These are phyloP conservation scores for Alternaria metachromatica DNA, from an alignment of 2,329 filamentous ascomycete genomes.

Conservation along the genomic window DNA sequence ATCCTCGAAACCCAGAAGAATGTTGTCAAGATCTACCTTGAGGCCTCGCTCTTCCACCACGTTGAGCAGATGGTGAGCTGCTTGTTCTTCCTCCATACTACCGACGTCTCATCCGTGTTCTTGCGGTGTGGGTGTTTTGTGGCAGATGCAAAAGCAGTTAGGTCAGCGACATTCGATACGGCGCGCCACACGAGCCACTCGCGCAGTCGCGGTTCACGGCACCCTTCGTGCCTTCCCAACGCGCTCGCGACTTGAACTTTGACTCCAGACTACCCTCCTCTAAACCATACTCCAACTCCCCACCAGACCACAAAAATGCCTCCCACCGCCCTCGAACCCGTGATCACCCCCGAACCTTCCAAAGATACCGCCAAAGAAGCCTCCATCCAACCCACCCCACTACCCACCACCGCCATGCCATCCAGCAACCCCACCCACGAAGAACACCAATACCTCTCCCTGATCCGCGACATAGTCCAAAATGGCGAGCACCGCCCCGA, in stretches of 20 bases:
- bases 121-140: conserved; percentile 28
- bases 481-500: conserved; percentile 89
- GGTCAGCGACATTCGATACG: conserved; percentile 19
- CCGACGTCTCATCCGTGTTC: not conserved
- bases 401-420: conserved; percentile 9
- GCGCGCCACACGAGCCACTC: conserved; percentile 22
- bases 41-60: conserved; percentile 55
- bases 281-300: not conserved
- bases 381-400: conserved; percentile 21
- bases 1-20: conserved; percentile 57
- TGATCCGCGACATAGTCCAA: conserved; percentile 83
- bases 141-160: conserved; percentile 32
- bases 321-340: conserved; percentile 34
- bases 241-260: conserved; percentile 26
- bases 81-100: conserved; percentile 43
- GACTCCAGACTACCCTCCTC: not conserved
- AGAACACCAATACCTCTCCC: conserved; percentile 90
- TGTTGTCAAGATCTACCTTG: conserved; percentile 52
- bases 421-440: conserved; percentile 64
- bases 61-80: conserved; percentile 52
- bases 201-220: conserved; percentile 41
- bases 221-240: conserved; percentile 19
- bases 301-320: conserved; percentile 27
- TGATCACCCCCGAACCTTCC: conserved; percentile 25
- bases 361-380: conserved; percentile 27